Conservation (phyloP, 2,329 filamentous ascomycete genomes). For the Fusarium setosum region DNA sequence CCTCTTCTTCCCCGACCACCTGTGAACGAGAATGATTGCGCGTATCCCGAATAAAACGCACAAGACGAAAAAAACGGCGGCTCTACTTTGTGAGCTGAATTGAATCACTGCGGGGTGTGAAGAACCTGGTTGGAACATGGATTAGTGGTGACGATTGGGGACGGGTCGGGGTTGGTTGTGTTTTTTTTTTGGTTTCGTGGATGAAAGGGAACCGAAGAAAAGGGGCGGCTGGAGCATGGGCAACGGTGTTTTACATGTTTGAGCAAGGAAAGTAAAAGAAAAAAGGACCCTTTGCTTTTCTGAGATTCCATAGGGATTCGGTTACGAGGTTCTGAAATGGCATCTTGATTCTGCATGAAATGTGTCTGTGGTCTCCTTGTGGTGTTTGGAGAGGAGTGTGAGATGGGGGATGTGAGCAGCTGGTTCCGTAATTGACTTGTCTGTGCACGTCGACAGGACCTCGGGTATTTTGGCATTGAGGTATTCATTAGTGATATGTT, state of each 20-base stretch:
- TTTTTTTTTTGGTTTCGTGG: slow-evolving; percentile 33
- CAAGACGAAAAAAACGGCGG: slow-evolving; percentile 11
- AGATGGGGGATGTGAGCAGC: not conserved
- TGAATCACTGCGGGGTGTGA: slow-evolving; percentile 11
- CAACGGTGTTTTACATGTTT: slow-evolving; percentile 51
- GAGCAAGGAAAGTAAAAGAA: slow-evolving; percentile 44
- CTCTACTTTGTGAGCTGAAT: slow-evolving; percentile 12
- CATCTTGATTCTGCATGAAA: slow-evolving; percentile 49
- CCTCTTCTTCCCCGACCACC: slow-evolving; percentile 16
- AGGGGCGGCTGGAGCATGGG: slow-evolving; percentile 49
- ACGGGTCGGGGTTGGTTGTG: slow-evolving; percentile 32
- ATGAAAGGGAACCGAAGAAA: slow-evolving; percentile 29
- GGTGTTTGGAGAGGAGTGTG: not conserved
- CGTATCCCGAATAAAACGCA: slow-evolving; percentile 10
- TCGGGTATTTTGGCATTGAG: not conserved
- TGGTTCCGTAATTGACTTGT: slow-evolving; percentile 9
- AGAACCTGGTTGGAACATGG: slow-evolving; percentile 20
- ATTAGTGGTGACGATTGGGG: slow-evolving; percentile 28
- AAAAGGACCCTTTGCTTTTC: slow-evolving; percentile 43
- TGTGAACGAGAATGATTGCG: slow-evolving; percentile 13
- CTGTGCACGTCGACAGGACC: no score
- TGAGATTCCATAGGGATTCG: slow-evolving; percentile 48
- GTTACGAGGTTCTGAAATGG: slow-evolving; percentile 49
- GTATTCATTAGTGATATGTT: not conserved
- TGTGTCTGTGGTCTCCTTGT: slow-evolving; percentile 6